Base-by-base conservation (phyloP, 2,329 filamentous ascomycete species). In the Neurospora sp. region DNA sequence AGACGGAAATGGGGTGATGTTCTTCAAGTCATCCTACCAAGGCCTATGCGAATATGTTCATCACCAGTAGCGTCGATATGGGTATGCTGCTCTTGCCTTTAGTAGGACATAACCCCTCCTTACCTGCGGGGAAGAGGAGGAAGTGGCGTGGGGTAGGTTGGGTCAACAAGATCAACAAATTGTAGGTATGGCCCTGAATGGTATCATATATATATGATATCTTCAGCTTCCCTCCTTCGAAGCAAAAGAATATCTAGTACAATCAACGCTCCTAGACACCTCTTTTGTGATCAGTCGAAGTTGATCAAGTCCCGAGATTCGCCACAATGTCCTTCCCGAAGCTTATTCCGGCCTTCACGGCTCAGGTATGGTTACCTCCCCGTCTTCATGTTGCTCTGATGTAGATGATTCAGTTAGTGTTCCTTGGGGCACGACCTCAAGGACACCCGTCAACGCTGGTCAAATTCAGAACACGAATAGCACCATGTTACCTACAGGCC, bases 261-360 rank as follows among this genome's bases (percentile, higher is more conserved):
- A 6, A 17, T 8, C 23, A 33, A 33, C 6, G 6, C 8, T 8
- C 3, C 8, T 1, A 15, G 33, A 6, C 12, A 17, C 6, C 23
- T 57, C 6, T 12, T 15, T 28, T 33, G 52, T 62, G 12, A 33
- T 41, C 15, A 41, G 33, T 36, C 33, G 33, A 36, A 36, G 33
- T 36, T 36, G 33, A 36, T 8, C 52, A 33, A 33, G 23, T 33
- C 10, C 8, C 12, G 1, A 62, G 12, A 62, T 3, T 15, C 28
- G 52, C 17, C 52, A 62, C 3, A 5, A 62, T 62, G 52, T 17
- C 72, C 71, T 81, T 81, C 70, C 77, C 80, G 70, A 81, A 78
- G 71, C 79, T 82, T 69, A 78, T 80, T 68, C 81, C 81, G 4
- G 81, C 81, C 72, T 82, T 82, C 71, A 81, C 79, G 66, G 76